Evolutionary conservation across 768 basidiomycete genomes (phyloP).

Genomic region (Calocybe indica): DNA sequence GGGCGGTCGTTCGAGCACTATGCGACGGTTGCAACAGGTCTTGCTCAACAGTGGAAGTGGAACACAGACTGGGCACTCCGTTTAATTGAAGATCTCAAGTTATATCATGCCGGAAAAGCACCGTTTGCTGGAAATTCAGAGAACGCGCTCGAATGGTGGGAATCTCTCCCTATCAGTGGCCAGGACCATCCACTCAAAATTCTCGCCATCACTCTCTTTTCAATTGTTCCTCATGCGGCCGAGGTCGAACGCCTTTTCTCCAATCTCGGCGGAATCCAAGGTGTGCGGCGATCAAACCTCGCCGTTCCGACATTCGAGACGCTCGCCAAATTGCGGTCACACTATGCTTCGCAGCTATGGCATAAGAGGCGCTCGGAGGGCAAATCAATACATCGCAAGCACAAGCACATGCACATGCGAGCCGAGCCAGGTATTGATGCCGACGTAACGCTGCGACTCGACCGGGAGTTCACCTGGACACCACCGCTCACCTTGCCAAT

Average conservation of each 20-base stretch:
- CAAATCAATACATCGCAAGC: conserved; percentile 7
- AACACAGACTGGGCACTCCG: too few relatives aligned
- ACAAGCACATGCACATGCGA: conserved; percentile 15
- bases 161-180: background rate
- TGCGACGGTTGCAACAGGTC: conserved; percentile 10
- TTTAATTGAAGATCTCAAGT: too few relatives aligned
- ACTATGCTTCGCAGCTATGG: conserved; percentile 7
- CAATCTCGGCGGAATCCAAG: conserved; percentile 13
- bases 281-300: conserved; percentile 10
- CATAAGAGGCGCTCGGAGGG: conserved; percentile 1
- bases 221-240: conserved; percentile 20
- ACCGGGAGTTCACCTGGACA: too few relatives aligned
- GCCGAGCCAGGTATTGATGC: conserved; percentile 10
- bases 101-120: too few relatives aligned
- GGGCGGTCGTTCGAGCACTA: conserved; percentile 14
- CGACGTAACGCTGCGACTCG: too few relatives aligned
- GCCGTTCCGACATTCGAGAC: conserved; percentile 11
- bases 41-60: conserved; percentile 21
- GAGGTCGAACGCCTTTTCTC: conserved; percentile 20
- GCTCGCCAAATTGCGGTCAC: conserved; percentile 10
- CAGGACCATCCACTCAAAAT: conserved; percentile 16
- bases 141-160: conserved; percentile 22
- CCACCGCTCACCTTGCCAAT: too few relatives aligned
- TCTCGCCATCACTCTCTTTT: conserved; percentile 12
- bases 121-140: too few relatives aligned